These are phyloP conservation scores for Endoconidiophora polonica DNA, from an alignment of 2,329 filamentous ascomycete species.

Conservation along the genomic window DNA sequence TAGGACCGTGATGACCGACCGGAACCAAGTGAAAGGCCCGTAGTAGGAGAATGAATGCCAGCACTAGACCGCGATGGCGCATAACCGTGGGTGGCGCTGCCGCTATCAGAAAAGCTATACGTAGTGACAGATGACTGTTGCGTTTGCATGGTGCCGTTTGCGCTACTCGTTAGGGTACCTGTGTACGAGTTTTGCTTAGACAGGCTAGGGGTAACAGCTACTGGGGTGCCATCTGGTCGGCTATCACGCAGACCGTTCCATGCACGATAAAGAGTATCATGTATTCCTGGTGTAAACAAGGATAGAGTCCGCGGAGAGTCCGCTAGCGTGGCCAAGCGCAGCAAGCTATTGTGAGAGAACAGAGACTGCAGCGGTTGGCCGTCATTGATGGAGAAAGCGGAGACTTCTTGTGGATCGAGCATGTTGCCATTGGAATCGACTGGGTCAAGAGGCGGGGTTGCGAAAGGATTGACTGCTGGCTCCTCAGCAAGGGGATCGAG, in stretches of 20 bases:
- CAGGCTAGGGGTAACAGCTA: slow-evolving; percentile 31
- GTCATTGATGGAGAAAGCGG: slow-evolving; percentile 61
- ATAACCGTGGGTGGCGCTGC: slow-evolving; percentile 45
- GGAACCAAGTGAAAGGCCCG: slow-evolving; percentile 46
- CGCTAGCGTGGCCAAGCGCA: slow-evolving; percentile 65
- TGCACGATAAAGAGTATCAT: slow-evolving; percentile 78
- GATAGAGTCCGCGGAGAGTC: slow-evolving; percentile 84
- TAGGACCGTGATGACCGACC: slow-evolving; percentile 42
- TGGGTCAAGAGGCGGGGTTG: slow-evolving; percentile 64
- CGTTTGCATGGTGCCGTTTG: background rate
- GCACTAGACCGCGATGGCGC: slow-evolving; percentile 40
- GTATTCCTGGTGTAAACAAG: slow-evolving; percentile 78
- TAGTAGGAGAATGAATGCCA: slow-evolving; percentile 15
- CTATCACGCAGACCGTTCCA: slow-evolving; percentile 65
- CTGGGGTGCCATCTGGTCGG: slow-evolving; percentile 35
- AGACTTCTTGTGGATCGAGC: slow-evolving; percentile 57
- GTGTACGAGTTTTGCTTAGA: slow-evolving; percentile 45
- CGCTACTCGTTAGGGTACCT: background rate
- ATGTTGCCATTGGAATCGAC: slow-evolving; percentile 67
- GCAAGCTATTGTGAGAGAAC: slow-evolving; percentile 87
- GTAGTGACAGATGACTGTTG: slow-evolving; percentile 32
- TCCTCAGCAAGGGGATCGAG: slow-evolving; percentile 27
- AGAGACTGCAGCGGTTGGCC: slow-evolving; percentile 70
- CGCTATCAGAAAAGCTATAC: slow-evolving; percentile 58
- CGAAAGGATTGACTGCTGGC: slow-evolving; percentile 59